Conservation (phyloP, 345 rosid species). For the thale cress (Arabidopsis thaliana) region DNA sequence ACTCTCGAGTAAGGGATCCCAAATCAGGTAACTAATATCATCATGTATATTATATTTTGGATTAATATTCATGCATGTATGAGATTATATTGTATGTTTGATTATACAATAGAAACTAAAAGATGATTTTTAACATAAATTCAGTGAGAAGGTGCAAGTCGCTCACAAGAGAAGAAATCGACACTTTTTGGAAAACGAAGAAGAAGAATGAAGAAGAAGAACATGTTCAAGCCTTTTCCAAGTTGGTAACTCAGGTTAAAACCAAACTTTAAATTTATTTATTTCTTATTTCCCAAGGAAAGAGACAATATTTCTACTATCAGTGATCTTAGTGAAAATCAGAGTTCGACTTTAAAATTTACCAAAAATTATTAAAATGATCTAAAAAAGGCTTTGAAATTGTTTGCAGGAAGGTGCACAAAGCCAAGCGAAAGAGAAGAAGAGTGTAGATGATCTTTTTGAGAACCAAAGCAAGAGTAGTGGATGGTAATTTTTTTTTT, state of each 20-base stretch:
- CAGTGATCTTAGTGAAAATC: conserved; percentile 19
- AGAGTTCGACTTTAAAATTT: conserved; percentile 3
- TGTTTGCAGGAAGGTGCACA: conserved; percentile 37
- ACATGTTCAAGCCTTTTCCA: conserved; percentile 52
- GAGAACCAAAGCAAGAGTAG: conserved; percentile 43
- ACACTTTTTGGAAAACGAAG: conserved; percentile 73
- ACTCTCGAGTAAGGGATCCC: conserved; percentile 60
- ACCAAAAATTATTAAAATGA: not conserved
- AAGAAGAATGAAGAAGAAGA: conserved; percentile 71
- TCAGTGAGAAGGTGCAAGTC: conserved; percentile 74
- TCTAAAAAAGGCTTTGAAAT: not conserved
- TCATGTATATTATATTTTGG: not conserved
- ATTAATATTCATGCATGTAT: not conserved
- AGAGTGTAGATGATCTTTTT: not conserved
- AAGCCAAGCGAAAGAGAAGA: conserved; percentile 20
- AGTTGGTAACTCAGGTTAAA: conserved; percentile 46
- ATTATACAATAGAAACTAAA: not conserved
- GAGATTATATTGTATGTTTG: not conserved
- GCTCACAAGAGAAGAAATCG: conserved; percentile 72
- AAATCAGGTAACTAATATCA: conserved; percentile 52
- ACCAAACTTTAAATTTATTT: conserved; percentile 50
- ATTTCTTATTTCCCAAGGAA: not conserved
- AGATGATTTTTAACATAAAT: not conserved
- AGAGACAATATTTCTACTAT: not conserved
- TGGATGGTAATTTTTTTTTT: conserved; percentile 56